Base-by-base conservation (phyloP, 1,284 basidiomycete genomes). In the Boletus sp. region DNA sequence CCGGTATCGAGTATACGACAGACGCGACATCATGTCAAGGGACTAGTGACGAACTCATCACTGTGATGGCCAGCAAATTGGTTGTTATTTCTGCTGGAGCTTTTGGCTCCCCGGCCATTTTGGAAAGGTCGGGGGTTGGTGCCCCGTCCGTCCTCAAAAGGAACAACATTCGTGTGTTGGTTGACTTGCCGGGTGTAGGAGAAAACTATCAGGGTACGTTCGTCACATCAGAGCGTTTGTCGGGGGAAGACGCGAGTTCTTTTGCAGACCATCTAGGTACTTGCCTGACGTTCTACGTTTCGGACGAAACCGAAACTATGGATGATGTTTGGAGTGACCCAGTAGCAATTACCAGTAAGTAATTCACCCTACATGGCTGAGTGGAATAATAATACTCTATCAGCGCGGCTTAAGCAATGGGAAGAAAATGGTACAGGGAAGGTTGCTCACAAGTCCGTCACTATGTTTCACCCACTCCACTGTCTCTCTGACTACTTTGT, bases 111-210 rank as follows among this genome's bases (percentile, higher is more conserved):
- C 76, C 80, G 2, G 57, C 69, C 2, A 77, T 82, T 39, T 64
- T 81, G 14, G 78, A 80, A 57, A 69, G 77, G 41, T 79, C 77
- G 0, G 77, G 77, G 4, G 72, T 81, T 34, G 79, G 79, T 1
- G 57, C 66, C 0, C 54, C 59, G 10, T 60, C 65, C 0, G 54
- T 79, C 7, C 61, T 83, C 10, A 56, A 69, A 33, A 65, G 70
- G 41, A 58, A 68, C 35, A 70, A 69, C 2, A 61, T 84, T 20
- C 32, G 54, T 13, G 61, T 67, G 13, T 22, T 74, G 1, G 53
- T 80, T 6, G 72, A 81, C 36, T 64, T 82, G 5, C 74, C 75
- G 5, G 80, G 79, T 4, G 81, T 84, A 0, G 82, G 82, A 7
- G 74, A 78, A 52, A 67, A 73, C 20, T 78, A 76, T 49, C 70